These are phyloP conservation scores for Candida argentea DNA, from an alignment of 805 yeast species.

Conservation along the genomic window DNA sequence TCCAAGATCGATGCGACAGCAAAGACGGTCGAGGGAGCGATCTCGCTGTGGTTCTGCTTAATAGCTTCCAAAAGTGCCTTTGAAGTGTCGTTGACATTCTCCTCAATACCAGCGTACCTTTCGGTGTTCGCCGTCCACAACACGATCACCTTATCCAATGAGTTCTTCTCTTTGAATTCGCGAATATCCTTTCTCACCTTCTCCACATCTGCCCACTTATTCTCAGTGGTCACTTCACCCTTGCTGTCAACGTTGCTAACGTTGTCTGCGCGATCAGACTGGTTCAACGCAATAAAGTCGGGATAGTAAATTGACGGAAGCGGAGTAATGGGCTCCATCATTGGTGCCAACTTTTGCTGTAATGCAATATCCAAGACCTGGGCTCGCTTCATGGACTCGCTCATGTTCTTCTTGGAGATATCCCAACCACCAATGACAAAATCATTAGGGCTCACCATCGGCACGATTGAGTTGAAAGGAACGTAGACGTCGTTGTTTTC, in stretches of 20 bases:
- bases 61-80: constrained; percentile 67
- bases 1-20: constrained; percentile 92
- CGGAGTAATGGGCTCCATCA: constrained; percentile 56
- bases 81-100: constrained; percentile 82
- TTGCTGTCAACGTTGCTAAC: constrained; percentile 48
- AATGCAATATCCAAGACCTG: constrained; percentile 79
- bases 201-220: constrained; percentile 88
- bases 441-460: constrained; percentile 85
- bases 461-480: constrained; percentile 83
- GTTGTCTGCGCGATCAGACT: constrained; percentile 85
- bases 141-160: constrained; percentile 78
- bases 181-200: constrained; percentile 74
- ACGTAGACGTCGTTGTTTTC: constrained; percentile 82
- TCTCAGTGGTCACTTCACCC: constrained; percentile 41
- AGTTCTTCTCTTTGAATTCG: constrained; percentile 61
- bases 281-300: constrained; percentile 93
- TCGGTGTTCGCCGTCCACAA: constrained; percentile 98
- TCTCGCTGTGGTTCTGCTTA: constrained; percentile 70
- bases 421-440: constrained; percentile 94
- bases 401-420: constrained; percentile 61
- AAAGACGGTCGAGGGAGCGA: constrained; percentile 87
- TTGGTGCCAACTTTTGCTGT: constrained; percentile 62
- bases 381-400: constrained; percentile 75
- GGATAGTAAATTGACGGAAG: constrained; percentile 88
- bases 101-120: constrained; percentile 69